Evolutionary conservation across 805 yeast species (phyloP).

Genomic region (Wickerhamomyces chambardii): DNA sequence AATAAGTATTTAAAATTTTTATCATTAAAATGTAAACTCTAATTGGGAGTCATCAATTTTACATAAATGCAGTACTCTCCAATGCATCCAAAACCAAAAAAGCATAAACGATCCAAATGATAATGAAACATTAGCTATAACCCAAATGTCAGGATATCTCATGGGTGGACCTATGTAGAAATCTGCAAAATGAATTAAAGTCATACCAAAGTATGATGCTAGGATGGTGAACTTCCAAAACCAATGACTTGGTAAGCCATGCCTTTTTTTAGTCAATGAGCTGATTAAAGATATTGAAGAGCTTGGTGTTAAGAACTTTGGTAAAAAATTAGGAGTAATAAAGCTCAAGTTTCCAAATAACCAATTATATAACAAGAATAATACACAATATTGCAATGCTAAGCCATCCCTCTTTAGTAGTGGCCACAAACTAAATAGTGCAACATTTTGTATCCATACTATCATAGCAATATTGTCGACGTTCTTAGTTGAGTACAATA

Average conservation of each 20-base stretch:
- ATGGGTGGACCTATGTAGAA: conserved; percentile 39
- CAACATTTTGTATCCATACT: conserved; percentile 81
- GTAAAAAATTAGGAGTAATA: conserved; percentile 34
- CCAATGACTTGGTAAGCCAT: conserved; percentile 37
- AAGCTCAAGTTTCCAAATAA: conserved; percentile 57
- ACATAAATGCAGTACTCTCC: background rate
- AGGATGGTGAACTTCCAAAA: conserved; percentile 43
- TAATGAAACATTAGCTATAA: conserved; percentile 60
- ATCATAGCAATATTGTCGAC: conserved; percentile 60
- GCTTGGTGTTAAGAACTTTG: conserved; percentile 32
- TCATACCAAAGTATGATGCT: conserved; percentile 42
- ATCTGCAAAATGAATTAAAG: conserved; percentile 47
- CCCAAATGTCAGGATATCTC: conserved; percentile 79
- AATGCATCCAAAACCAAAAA: conserved; percentile 80
- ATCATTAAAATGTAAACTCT: too few relatives aligned
- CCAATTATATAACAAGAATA: conserved; percentile 68
- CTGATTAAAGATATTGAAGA: conserved; percentile 28
- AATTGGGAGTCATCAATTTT: background rate
- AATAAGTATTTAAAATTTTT: too few relatives aligned
- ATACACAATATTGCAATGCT: conserved; percentile 58
- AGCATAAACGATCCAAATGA: conserved; percentile 69
- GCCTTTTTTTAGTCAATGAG: conserved; percentile 24
- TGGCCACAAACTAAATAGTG: conserved; percentile 85
- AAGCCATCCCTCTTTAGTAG: conserved; percentile 70
- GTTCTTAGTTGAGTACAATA: conserved; percentile 45